These are phyloP conservation scores for Litchi chinensis DNA, from an alignment of 345 rosid species.

Conservation along the genomic window DNA sequence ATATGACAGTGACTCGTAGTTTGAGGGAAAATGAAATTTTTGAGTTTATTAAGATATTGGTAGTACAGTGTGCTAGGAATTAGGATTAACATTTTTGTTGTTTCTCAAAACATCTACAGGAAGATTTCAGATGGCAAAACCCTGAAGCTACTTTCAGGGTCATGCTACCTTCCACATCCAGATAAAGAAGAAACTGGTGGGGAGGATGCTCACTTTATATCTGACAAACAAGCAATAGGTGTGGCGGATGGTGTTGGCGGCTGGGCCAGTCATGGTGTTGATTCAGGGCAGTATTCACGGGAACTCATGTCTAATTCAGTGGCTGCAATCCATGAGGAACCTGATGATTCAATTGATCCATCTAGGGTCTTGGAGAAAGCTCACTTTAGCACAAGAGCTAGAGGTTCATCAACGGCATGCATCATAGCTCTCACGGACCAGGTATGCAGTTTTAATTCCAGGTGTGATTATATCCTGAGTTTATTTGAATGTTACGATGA, in stretches of 20 bases:
- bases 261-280: constrained; percentile 93
- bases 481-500: background rate
- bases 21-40: background rate
- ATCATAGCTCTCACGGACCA: constrained; percentile 87
- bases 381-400: constrained; percentile 80
- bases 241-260: constrained; percentile 99
- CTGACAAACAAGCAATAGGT: constrained; percentile 83
- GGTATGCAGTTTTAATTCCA: constrained; percentile 36
- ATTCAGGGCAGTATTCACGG: constrained; percentile 81
- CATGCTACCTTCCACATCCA: constrained; percentile 95
- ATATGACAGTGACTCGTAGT: background rate
- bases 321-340: constrained; percentile 77
- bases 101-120: constrained; percentile 36
- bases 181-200: constrained; percentile 99
- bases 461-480: constrained; percentile 5
- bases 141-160: constrained; percentile 80
- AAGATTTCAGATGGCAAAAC: constrained; percentile 46
- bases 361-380: constrained; percentile 92
- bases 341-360: constrained; percentile 83
- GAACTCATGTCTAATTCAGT: constrained; percentile 96
- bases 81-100: background rate
- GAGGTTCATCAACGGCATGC: constrained; percentile 97
- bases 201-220: constrained; percentile 95
- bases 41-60: background rate
- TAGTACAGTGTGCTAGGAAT: background rate